phyloP scores from a whole-genome alignment of 2,329 filamentous ascomycete species.

The Tetracladium maxilliforme region DNA sequence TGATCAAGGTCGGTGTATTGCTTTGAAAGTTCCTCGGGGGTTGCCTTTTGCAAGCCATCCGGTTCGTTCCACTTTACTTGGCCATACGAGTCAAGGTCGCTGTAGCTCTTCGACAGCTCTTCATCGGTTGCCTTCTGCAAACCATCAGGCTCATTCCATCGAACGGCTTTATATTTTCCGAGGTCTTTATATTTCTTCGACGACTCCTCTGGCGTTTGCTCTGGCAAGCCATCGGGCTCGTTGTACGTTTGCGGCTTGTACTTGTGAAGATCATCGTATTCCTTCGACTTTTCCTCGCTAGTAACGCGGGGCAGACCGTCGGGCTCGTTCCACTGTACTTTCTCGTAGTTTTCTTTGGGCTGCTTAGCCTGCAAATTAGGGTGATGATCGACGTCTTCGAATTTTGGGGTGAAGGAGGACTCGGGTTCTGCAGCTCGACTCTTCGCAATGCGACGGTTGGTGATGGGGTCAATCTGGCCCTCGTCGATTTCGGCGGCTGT shows the following conservation, averaged over 20 bases:
- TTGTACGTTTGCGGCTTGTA: conserved; percentile 19
- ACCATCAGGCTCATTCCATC: conserved; percentile 9
- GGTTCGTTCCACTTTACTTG: neutral
- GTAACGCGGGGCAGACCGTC: too few relatives aligned
- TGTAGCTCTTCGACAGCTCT: neutral
- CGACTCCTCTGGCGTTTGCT: conserved; percentile 14
- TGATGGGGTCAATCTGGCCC: conserved; percentile 41
- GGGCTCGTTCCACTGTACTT: conserved; percentile 3
- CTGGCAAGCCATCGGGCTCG: conserved; percentile 26
- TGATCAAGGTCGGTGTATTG: conserved; percentile 18
- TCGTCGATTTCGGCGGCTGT: conserved; percentile 6
- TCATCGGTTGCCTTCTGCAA: neutral
- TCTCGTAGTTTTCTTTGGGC: neutral
- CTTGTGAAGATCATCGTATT: conserved; percentile 8
- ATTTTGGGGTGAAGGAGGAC: conserved; percentile 2
- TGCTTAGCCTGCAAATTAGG: conserved; percentile 1
- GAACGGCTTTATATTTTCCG: conserved; percentile 11
- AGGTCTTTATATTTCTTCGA: conserved; percentile 15
- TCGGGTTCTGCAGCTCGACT: too few relatives aligned
- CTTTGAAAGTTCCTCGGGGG: conserved; percentile 8
- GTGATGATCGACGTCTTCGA: too few relatives aligned
- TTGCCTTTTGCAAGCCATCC: neutral
- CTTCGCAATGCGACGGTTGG: conserved; percentile 39
- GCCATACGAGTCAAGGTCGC: neutral
- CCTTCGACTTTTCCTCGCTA: too few relatives aligned